Evolutionary conservation across 1,284 basidiomycete species (phyloP), one percentile per base, ranked within the genome.

Genomic region (Tranzscheliella williamsii): DNA sequence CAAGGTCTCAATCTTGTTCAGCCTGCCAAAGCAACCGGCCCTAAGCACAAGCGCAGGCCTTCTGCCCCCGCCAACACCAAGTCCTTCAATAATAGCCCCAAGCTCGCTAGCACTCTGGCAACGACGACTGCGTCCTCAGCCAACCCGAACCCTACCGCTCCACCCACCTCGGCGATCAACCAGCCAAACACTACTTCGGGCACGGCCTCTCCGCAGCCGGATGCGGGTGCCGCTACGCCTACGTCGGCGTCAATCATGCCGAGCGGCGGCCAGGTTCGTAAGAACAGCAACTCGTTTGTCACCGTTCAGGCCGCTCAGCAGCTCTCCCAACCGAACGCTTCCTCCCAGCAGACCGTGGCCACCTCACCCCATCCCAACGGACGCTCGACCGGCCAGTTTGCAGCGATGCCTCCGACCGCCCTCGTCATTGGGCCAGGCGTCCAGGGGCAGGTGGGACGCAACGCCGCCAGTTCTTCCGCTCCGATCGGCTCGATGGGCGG

Each of bases 381-480:
- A 16, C 49, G 37, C 36, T 49, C 49, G 20, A 33, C 42, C 1
- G 32, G 48, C 16, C 49, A 48, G 20, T 52, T 49, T 29, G 34
- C 44, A n/a, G 22, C 48, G 1, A 68, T 74, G 66, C 72, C 70
- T 2, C n/a, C 51, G 5, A 61, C 68, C 1, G 72, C 72, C 4
- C 60, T 73, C 3, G 67, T 73, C 38, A 72, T 74, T 27, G 72
- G 72, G 11, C 70, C 72, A 0, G 72, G 72, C 31, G 66, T 73
- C 9, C 72, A 73, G 44, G 72, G 72, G 5, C 40, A 58, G 18
- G 67, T 70, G n/a, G 68, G 64, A 4, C 39, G 58, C 27, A 56
- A 53, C 17, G 36, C 54, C 0, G 43, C 29, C 33, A 57, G 45
- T 24, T 62, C 50, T 21, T 47, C 44, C 17, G 30, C 55, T 11